Base-by-base conservation (phyloP, 2,329 filamentous ascomycete genomes). In the Teratosphaeriaceae sp. region DNA sequence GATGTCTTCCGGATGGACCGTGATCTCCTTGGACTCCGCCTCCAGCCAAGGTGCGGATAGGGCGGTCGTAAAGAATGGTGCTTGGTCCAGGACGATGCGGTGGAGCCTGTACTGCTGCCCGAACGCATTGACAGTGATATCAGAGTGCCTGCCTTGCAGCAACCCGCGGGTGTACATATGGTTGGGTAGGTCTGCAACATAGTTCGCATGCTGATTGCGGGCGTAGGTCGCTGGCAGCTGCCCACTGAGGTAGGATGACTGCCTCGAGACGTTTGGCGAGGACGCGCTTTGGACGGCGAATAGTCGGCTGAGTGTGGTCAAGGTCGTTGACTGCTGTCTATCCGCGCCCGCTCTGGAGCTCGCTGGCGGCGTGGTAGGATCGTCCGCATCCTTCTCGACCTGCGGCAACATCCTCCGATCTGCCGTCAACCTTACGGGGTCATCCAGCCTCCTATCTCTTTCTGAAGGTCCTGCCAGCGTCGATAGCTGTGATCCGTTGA, bases 31-130 rank as follows among this genome's bases (percentile, higher is more conserved):
- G 3, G 70, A 64, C 26, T 64, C 66, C 46, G 73, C 73, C 52
- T 78, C 74, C 8, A 73, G 61, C 74, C 74, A 78, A n/a, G 73
- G 72, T 26, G 71, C 73, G 0, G 71, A 75, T 18, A 78, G 62
- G 12, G 73, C 73, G 12, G 69, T 71, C 2, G 69, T 66, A 56
- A 78, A 78, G 65, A 76, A 78, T 0, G 74, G 73, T 3, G 75
- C 72, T 40, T 71, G 69, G 53, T 77, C 74, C 16, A 78, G 69
- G 16, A 78, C 66, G 7, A 78, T 60, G 15, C 74, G 71, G 52
- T 78, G 74, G 5, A 78, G 64, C 44, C 65, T 66, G 56, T 78
- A 78, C 37, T 62, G 61, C 33, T 70, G 68, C 8, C 69, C 69
- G 52, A 78, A 78, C 1, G 74, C 74, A 43, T 70, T 61, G 38